These are phyloP conservation scores for Penicillium sp. DNA, from an alignment of 2,329 filamentous ascomycete species.

Conservation along the genomic window DNA sequence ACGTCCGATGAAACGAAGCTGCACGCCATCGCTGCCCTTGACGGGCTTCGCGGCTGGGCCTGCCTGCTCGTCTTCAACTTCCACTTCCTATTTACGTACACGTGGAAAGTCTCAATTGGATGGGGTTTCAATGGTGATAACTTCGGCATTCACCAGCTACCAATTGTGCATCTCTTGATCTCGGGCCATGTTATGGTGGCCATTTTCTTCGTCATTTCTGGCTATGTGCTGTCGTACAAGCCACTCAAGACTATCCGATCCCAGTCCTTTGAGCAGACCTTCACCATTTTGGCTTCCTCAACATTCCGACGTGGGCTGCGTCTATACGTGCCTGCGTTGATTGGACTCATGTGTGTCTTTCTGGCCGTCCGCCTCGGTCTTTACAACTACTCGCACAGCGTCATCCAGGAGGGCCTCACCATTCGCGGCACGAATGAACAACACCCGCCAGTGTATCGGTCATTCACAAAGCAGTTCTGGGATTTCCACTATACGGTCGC, in stretches of 20 bases:
- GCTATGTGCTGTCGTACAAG: conserved; percentile 48
- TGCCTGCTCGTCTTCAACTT: conserved; percentile 48
- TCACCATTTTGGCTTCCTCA: conserved; percentile 41
- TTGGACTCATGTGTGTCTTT: conserved; percentile 42
- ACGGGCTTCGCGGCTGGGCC: conserved; percentile 45
- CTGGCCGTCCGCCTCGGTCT: conserved; percentile 44
- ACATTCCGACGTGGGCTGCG: conserved; percentile 46
- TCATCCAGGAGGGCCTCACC: conserved; percentile 37
- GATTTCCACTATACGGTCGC: conserved; percentile 36
- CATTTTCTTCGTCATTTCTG: conserved; percentile 50
- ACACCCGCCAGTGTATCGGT: conserved; percentile 39
- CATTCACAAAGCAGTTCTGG: conserved; percentile 35
- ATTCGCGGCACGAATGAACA: conserved; percentile 44
- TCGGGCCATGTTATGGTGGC: conserved; percentile 49
- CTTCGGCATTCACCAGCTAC: conserved; percentile 41
- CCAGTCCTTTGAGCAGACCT: conserved; percentile 39
- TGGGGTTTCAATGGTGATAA: conserved; percentile 43
- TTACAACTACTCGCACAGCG: conserved; percentile 38
- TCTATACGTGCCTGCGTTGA: conserved; percentile 43
- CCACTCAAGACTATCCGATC: conserved; percentile 40
- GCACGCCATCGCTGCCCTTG: conserved; percentile 41
- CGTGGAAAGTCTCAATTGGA: conserved; percentile 40
- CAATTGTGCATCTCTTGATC: conserved; percentile 43
- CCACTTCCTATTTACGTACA: conserved; percentile 46
- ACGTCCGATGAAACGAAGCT: conserved; percentile 28